These are phyloP conservation scores for Pseudocercospora crystallina DNA, from an alignment of 2,329 filamentous ascomycete species.

Conservation along the genomic window DNA sequence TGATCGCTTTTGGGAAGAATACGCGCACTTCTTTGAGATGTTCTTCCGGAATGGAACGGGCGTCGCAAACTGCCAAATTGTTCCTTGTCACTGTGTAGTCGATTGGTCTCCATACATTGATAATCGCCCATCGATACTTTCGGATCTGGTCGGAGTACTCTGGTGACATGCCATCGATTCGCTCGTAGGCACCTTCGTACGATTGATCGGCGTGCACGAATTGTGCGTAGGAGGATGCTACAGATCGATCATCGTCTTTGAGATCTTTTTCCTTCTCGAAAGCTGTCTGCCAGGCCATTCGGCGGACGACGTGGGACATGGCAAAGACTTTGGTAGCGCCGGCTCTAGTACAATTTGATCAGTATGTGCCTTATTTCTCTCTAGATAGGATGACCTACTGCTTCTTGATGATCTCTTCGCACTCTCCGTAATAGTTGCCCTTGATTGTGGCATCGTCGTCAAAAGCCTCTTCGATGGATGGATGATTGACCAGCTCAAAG, in stretches of 20 bases:
- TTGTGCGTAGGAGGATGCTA: not conserved
- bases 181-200: constrained; percentile 7
- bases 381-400: constrained; percentile 9
- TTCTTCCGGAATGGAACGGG: constrained; percentile 4
- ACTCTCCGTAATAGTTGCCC: constrained; percentile 10
- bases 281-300: not conserved
- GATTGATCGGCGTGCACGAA: constrained; percentile 9
- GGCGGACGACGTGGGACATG: constrained; percentile 3
- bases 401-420: constrained; percentile 8
- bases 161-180: constrained; percentile 1
- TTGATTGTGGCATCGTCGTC: constrained; percentile 6
- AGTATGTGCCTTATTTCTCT: not conserved
- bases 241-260: not conserved
- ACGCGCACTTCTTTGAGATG: constrained; percentile 7
- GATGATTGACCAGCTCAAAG: constrained; percentile 27
- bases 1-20: not conserved
- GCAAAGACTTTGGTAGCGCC: not conserved
- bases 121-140: constrained; percentile 13
- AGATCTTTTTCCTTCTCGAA: not conserved
- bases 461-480: not conserved
- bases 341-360: not conserved
- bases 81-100: constrained; percentile 6
- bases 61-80: constrained; percentile 13
- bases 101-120: constrained; percentile 18
- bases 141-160: not conserved